These are phyloP conservation scores for Botrytis galanthina DNA, from an alignment of 2,329 filamentous ascomycete species.

Conservation along the genomic window DNA sequence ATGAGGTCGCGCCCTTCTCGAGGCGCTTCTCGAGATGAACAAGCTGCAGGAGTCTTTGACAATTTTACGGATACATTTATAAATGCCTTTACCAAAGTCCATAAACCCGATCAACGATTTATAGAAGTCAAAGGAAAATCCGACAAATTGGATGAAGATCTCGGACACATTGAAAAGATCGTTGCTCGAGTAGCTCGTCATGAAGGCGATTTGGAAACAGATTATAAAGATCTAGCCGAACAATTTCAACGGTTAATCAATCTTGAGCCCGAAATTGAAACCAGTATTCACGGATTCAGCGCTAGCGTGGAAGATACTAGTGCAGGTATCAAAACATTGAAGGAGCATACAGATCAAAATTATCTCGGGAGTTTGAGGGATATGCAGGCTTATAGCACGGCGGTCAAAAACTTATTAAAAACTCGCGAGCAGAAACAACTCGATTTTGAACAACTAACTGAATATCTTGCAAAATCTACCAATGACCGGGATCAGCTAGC, in stretches of 20 bases:
- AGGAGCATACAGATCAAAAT: conserved; percentile 91
- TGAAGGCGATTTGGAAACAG: conserved; percentile 81
- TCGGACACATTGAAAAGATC: conserved; percentile 93
- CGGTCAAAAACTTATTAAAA: conserved; percentile 83
- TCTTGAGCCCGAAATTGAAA: conserved; percentile 83
- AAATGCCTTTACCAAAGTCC: conserved; percentile 94
- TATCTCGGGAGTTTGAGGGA: conserved; percentile 90
- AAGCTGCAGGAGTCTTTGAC: conserved; percentile 76
- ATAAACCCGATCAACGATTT: conserved; percentile 93
- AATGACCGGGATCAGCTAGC: conserved; percentile 71
- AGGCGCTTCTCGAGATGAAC: conserved; percentile 53
- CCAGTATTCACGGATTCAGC: conserved; percentile 80
- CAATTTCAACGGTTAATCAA: conserved; percentile 93
- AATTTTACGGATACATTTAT: conserved; percentile 95
- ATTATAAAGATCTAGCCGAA: conserved; percentile 84
- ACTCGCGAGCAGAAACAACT: conserved; percentile 96
- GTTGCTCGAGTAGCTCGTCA: conserved; percentile 84
- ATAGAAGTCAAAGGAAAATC: conserved; percentile 90
- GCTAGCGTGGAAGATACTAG: conserved; percentile 82
- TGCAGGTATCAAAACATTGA: conserved; percentile 72
- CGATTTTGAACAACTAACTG: conserved; percentile 92
- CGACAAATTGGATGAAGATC: conserved; percentile 91
- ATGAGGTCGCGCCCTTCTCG: conserved; percentile 78
- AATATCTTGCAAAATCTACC: conserved; percentile 90
- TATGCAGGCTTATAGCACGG: conserved; percentile 92